Evolutionary conservation across 1,284 basidiomycete genomes (phyloP).

Genomic region (Trichosporon sp.): DNA sequence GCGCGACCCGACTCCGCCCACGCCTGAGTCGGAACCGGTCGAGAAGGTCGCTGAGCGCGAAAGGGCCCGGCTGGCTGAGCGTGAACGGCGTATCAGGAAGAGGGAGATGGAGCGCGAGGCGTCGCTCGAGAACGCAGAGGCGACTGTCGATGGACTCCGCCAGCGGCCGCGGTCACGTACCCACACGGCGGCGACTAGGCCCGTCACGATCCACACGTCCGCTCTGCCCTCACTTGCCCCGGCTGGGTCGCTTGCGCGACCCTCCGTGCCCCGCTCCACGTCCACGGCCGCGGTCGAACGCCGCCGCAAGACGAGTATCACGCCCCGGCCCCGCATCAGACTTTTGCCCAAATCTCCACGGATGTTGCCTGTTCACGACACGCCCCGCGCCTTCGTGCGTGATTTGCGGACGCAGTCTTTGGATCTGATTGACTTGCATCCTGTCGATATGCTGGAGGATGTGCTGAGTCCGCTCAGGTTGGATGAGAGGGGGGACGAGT

Average conservation of each 20-base stretch:
- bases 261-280: not conserved
- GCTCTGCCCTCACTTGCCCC: not conserved
- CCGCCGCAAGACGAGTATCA: not conserved
- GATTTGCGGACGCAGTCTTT: constrained; percentile 3
- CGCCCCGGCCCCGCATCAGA: not conserved
- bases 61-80: not conserved
- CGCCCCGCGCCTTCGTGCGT: constrained; percentile 9
- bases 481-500: not conserved
- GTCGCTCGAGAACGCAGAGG: constrained; percentile 13
- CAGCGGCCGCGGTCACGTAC: not conserved
- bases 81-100: not conserved
- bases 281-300: not conserved
- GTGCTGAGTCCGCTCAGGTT: constrained; percentile 4
- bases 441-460: not conserved
- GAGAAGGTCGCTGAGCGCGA: not conserved
- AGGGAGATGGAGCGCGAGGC: constrained; percentile 7
- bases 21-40: not conserved
- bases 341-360: constrained; percentile 1
- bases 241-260: not conserved
- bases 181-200: not conserved
- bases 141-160: not conserved
- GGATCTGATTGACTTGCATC: constrained; percentile 11
- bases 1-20: not conserved
- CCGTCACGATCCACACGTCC: not conserved
- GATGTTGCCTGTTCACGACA: constrained; percentile 1